phyloP scores from a whole-genome alignment of 305 asterid genomes.

The Plantago coronopus region DNA sequence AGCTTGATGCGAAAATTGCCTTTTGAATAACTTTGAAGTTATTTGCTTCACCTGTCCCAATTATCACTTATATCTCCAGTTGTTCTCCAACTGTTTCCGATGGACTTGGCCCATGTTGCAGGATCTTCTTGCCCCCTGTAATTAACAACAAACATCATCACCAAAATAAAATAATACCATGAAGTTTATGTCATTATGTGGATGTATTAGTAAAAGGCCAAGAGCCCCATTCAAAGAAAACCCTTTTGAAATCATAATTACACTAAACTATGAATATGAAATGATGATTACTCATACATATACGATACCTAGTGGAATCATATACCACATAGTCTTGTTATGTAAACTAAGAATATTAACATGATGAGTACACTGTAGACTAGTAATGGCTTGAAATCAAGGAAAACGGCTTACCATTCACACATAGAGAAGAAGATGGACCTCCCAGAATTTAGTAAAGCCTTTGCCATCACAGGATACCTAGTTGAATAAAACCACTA shows the following conservation, averaged over 20 bases:
- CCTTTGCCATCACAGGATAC: conserved; percentile 74
- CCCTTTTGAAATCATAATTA: background rate
- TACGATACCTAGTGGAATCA: too few relatives aligned
- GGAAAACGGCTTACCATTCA: conserved; percentile 60
- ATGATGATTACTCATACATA: too few relatives aligned
- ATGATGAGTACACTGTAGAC: background rate
- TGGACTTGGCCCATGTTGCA: conserved; percentile 83
- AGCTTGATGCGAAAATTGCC: too few relatives aligned
- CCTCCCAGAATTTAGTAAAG: conserved; percentile 81
- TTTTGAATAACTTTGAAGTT: background rate
- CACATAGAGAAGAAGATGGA: conserved; percentile 78
- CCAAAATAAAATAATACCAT: background rate
- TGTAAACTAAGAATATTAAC: background rate
- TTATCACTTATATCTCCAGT: conserved; percentile 79
- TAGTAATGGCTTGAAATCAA: background rate
- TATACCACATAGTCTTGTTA: background rate
- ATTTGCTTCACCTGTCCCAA: conserved; percentile 63
- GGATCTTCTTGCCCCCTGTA: conserved; percentile 89
- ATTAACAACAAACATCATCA: background rate
- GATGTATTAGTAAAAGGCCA: background rate
- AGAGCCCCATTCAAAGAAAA: background rate
- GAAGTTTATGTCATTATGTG: background rate
- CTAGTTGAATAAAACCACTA: conserved; percentile 26
- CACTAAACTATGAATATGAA: background rate
- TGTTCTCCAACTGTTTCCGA: conserved; percentile 96